Base-by-base conservation (phyloP, 768 basidiomycete genomes). In the Lentinula boryana region DNA sequence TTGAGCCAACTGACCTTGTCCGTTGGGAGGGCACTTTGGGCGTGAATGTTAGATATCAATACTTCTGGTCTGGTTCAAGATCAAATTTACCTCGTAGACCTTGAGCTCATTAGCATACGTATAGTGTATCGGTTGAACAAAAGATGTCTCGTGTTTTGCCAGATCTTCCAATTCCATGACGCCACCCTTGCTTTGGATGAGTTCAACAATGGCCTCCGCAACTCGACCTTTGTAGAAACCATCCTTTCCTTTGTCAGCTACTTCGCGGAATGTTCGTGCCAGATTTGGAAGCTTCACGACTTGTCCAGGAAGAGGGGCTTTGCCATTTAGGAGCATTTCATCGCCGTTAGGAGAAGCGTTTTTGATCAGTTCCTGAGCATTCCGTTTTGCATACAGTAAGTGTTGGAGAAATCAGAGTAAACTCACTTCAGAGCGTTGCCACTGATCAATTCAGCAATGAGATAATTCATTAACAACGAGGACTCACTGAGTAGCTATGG, bases 151-250 rank as follows among this genome's bases (percentile, higher is more conserved):
- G 68, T 97, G 95, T 50, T 80, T 78, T n/a, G 89, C 90, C 43
- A 99, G 84, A 71, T 99, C 97, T n/a, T 89, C 86, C 12, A 98
- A 80, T 54, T 88, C 89, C 95, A 99, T 95, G 7, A 95, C 82
- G 18, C 97, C 97, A 16, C 96, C 96, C 66, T 88, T 82, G 71
- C 84, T 86, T 72, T 92, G 77, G 53, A 97, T 83, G 33, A 98
- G 79, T 53, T 94, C 86, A 8, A 95, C 89, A 59, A 97, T 91
- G 3, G 91, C 92, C 70, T 95, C 78, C 0, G 97, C 97, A 15
- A 98, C 73, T 15, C 91, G 78, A 1, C 97, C 97, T 69, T 87
- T 93, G 75, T 99, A 99, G 72, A 93, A 99, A 0, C 96, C 97
- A 60, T 89, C 87, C 67, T 89, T 94, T 2, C 96, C 96, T 13